Percentiles rank a stretch among this genome's conserved stretches.
Conservation (phyloP, 345 rosid species). For the Euphorbia peplus region DNA sequence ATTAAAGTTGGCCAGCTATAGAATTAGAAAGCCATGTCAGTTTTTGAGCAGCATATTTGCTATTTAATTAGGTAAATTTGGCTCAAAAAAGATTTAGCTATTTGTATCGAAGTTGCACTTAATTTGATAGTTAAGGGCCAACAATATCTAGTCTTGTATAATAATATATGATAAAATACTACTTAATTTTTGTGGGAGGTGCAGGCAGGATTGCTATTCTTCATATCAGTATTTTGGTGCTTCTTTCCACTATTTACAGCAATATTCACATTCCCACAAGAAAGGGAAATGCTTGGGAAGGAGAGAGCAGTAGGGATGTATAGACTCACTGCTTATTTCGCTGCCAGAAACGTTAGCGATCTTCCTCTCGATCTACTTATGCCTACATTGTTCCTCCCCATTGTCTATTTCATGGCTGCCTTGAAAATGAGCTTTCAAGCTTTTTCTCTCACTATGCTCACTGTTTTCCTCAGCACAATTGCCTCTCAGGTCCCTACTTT, state of each 20-base stretch:
- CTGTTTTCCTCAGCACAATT: conserved; percentile 25
- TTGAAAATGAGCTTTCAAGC: conserved; percentile 23
- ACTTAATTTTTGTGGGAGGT: no score
- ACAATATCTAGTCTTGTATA: no score
- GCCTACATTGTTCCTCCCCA: conserved; percentile 25
- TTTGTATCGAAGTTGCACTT: no score
- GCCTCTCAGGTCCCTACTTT: conserved; percentile 20
- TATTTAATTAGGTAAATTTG: no score
- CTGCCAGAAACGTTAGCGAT: conserved; percentile 28
- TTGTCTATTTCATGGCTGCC: conserved; percentile 31
- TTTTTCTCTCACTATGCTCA: conserved; percentile 27
- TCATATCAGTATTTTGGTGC: conserved; percentile 38
- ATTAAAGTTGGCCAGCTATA: no score
- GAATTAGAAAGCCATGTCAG: no score
- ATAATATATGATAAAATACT: no score
- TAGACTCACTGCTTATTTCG: conserved; percentile 32
- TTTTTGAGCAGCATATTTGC: no score
- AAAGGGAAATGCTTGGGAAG: conserved; percentile 33
- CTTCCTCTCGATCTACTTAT: conserved; percentile 33
- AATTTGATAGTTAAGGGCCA: no score
- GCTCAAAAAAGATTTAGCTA: no score
- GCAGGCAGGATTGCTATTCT: conserved; percentile 37
- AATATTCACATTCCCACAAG: conserved; percentile 37
- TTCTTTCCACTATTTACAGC: conserved; percentile 34
- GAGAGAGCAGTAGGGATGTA: conserved; percentile 41